These are phyloP conservation scores for Dactylonectria macrodidyma DNA, from an alignment of 2,329 filamentous ascomycete genomes.

Conservation along the genomic window DNA sequence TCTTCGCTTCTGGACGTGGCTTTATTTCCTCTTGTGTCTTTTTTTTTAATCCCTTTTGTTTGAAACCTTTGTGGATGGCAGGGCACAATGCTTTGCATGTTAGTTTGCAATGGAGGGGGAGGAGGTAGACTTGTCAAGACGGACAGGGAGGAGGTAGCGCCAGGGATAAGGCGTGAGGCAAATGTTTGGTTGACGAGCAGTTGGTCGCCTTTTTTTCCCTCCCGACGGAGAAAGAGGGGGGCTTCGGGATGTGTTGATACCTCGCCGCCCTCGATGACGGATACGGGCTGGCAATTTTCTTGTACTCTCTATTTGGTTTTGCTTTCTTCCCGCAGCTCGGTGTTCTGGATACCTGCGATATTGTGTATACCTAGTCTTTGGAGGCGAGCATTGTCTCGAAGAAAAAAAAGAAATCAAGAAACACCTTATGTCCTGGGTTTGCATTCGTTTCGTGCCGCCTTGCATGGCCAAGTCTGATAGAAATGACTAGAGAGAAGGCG, in stretches of 20 bases:
- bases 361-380: constrained; percentile 37
- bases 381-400: constrained; percentile 25
- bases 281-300: constrained; percentile 28
- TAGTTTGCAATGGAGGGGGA: constrained; percentile 4
- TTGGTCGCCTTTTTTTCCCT: neutral
- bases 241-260: constrained; percentile 44
- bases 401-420: constrained; percentile 5
- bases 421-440: constrained; percentile 11
- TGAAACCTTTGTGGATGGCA: constrained; percentile 7
- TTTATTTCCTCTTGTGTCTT: neutral
- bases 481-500: neutral
- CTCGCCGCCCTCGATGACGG: constrained; percentile 34
- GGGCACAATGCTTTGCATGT: constrained; percentile 1
- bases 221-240: constrained; percentile 2
- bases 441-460: constrained; percentile 10
- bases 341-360: constrained; percentile 55
- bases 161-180: neutral
- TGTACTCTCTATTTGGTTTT: constrained; percentile 25
- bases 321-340: constrained; percentile 48
- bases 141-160: neutral
- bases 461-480: neutral
- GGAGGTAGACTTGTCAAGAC: neutral
- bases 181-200: constrained; percentile 1
- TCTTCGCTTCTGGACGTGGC: constrained; percentile 13
- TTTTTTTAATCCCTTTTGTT: constrained; percentile 19